phyloP scores from a whole-genome alignment of 371 early-diverging fungal species.

The Polyrhizophydium stewartii region DNA sequence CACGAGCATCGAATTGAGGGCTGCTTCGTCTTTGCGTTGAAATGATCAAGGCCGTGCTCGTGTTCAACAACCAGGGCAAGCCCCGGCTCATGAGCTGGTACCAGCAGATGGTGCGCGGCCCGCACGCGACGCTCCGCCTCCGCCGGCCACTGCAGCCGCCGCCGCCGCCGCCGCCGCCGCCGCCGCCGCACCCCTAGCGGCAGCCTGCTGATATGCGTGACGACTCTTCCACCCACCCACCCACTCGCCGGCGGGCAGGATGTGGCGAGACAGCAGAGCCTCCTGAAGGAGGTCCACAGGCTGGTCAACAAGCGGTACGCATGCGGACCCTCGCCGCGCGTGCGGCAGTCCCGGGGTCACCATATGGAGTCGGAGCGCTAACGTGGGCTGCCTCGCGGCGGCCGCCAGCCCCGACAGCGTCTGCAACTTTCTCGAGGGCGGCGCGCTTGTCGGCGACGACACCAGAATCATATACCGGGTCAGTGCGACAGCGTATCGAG shows the following conservation, averaged over 20 bases:
- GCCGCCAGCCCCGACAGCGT: slow-evolving; percentile 66
- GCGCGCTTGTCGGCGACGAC: slow-evolving; percentile 75
- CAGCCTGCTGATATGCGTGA: neutral
- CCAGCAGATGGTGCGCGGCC: slow-evolving; percentile 69
- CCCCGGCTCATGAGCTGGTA: slow-evolving; percentile 90
- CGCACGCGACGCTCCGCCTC: neutral
- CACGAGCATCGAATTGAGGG: too few relatives aligned
- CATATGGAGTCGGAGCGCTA: too few relatives aligned
- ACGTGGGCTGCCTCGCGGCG: too few relatives aligned
- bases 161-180: neutral
- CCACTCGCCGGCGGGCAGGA: neutral
- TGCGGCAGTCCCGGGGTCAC: too few relatives aligned
- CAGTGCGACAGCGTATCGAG: too few relatives aligned
- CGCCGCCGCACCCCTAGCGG: neutral
- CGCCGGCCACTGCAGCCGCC: neutral
- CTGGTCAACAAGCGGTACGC: slow-evolving; percentile 1
- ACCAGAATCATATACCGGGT: slow-evolving; percentile 87
- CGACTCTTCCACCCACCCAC: neutral
- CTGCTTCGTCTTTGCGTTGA: too few relatives aligned
- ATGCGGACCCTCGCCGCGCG: too few relatives aligned
- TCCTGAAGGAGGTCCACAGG: slow-evolving; percentile 1
- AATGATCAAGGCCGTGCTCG: slow-evolving; percentile 80
- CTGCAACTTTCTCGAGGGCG: slow-evolving; percentile 90
- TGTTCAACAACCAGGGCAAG: slow-evolving; percentile 96
- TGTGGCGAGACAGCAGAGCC: neutral